Conservation (phyloP, 164 flowering plant species). For the Piper longum region DNA sequence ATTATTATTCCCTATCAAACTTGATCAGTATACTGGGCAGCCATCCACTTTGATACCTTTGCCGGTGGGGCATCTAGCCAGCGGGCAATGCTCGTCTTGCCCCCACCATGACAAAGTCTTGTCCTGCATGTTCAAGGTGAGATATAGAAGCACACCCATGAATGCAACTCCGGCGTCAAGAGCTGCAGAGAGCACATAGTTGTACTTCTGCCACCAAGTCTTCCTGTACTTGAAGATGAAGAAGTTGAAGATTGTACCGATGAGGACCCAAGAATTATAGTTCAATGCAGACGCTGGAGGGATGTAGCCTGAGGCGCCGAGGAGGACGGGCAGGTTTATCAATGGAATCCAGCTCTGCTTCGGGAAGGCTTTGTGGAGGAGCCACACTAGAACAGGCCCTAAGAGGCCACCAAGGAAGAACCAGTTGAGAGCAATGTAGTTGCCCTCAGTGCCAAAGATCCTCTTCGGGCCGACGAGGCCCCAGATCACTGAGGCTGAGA, state of each 20-base stretch:
- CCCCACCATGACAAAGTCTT: constrained; percentile 71
- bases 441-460: constrained; percentile 63
- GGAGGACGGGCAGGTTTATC: constrained; percentile 77
- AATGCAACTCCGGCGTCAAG: constrained; percentile 88
- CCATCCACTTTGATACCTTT: constrained; percentile 49
- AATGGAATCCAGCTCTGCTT: constrained; percentile 69
- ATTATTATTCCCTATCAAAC: too few relatives aligned
- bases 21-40: constrained; percentile 33
- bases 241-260: constrained; percentile 80
- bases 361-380: constrained; percentile 67
- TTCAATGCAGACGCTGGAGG: constrained; percentile 80
- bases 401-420: constrained; percentile 80
- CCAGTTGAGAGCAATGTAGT: constrained; percentile 66
- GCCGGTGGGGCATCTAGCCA: constrained; percentile 76
- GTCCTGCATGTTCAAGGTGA: constrained; percentile 41
- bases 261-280: constrained; percentile 65
- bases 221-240: constrained; percentile 68
- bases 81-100: constrained; percentile 61
- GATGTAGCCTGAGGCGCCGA: constrained; percentile 74
- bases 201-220: constrained; percentile 87
- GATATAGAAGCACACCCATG: constrained; percentile 67
- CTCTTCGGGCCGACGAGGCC: constrained; percentile 77
- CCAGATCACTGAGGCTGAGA: constrained; percentile 93
- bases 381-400: constrained; percentile 72
- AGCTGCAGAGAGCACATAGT: constrained; percentile 82